phyloP scores from a whole-genome alignment of 1,139 yeast species.

The Protomyces pachydermus region DNA sequence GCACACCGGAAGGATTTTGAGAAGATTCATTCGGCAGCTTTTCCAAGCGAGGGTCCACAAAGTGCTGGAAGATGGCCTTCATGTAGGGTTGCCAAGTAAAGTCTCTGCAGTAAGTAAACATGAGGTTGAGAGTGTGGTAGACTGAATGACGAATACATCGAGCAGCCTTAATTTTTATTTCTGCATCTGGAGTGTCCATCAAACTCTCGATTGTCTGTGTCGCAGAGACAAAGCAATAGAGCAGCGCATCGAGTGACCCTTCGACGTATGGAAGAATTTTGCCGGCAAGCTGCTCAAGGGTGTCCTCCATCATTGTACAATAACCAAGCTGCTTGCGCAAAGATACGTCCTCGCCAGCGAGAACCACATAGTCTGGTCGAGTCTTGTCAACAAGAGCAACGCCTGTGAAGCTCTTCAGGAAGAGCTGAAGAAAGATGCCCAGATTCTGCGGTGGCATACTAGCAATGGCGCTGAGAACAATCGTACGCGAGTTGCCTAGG shows the following conservation, averaged over 20 bases:
- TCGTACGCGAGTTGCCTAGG: conserved; percentile 67
- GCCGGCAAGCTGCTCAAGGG: conserved; percentile 60
- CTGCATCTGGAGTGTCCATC: conserved; percentile 22
- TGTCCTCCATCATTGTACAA: conserved; percentile 60
- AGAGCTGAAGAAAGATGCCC: conserved; percentile 56
- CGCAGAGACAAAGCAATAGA: conserved; percentile 55
- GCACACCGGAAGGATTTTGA: conserved; percentile 73
- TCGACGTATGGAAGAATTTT: conserved; percentile 51
- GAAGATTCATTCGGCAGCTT: conserved; percentile 70
- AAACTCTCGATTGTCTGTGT: conserved; percentile 34
- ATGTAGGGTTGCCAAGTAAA: conserved; percentile 57
- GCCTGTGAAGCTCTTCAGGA: conserved; percentile 51
- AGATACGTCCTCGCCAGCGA: conserved; percentile 19
- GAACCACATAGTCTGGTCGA: conserved; percentile 3
- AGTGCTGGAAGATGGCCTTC: conserved; percentile 48
- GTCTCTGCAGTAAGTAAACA: conserved; percentile 35
- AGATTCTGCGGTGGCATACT: conserved; percentile 55
- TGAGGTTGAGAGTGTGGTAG: conserved; percentile 38
- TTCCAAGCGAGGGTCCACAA: conserved; percentile 62
- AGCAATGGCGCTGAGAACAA: conserved; percentile 68
- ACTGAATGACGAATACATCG: conserved; percentile 38
- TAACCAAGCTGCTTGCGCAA: conserved; percentile 65
- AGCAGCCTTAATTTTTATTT: conserved; percentile 33
- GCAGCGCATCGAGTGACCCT: conserved; percentile 55
- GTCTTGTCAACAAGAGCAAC: conserved; percentile 41